Percentiles rank a stretch among this genome's conserved stretches.
Evolutionary conservation across 768 basidiomycete genomes (phyloP).

Genomic region (Glaciozyma martinii): DNA sequence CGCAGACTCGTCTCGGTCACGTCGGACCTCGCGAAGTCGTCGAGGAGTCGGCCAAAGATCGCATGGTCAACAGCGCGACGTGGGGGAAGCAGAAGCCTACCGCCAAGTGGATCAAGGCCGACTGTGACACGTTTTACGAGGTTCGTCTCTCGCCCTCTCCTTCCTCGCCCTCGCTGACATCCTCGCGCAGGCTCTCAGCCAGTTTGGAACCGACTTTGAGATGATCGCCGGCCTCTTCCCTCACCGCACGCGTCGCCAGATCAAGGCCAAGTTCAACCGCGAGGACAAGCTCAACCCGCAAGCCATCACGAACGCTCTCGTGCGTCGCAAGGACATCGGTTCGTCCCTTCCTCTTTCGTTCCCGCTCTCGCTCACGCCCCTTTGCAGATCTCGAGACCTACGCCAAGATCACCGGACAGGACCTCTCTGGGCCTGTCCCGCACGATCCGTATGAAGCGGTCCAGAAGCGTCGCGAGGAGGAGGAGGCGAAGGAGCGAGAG

Average conservation of each 20-base stretch:
- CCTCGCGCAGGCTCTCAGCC: slow-evolving; percentile 63
- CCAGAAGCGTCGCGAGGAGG: slow-evolving; percentile 20
- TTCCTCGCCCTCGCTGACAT: background rate
- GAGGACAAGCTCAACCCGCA: slow-evolving; percentile 73
- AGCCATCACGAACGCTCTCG: slow-evolving; percentile 67
- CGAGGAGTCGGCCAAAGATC: slow-evolving; percentile 61
- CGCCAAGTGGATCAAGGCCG: slow-evolving; percentile 78
- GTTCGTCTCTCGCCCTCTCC: slow-evolving; percentile 45
- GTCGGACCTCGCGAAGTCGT: slow-evolving; percentile 35
- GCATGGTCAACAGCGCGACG: slow-evolving; percentile 73
- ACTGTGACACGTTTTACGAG: slow-evolving; percentile 79
- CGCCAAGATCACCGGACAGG: slow-evolving; percentile 19
- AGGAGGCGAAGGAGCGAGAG: slow-evolving; percentile 5
- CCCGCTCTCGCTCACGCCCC: too few relatives aligned
- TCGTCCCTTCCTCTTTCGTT: background rate
- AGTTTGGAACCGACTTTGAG: slow-evolving; percentile 89
- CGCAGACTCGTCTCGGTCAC: background rate
- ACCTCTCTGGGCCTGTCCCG: slow-evolving; percentile 27
- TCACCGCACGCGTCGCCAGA: slow-evolving; percentile 74
- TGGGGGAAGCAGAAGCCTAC: slow-evolving; percentile 68
- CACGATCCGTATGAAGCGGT: slow-evolving; percentile 30
- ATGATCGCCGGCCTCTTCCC: slow-evolving; percentile 78
- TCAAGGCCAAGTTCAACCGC: slow-evolving; percentile 85
- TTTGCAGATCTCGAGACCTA: slow-evolving; percentile 19
- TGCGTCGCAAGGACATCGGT: slow-evolving; percentile 22